Evolutionary conservation across 2,329 filamentous ascomycete genomes (phyloP), one percentile per base, ranked within the genome.

Genomic region (Arthrobotrys pseudoclavata): DNA sequence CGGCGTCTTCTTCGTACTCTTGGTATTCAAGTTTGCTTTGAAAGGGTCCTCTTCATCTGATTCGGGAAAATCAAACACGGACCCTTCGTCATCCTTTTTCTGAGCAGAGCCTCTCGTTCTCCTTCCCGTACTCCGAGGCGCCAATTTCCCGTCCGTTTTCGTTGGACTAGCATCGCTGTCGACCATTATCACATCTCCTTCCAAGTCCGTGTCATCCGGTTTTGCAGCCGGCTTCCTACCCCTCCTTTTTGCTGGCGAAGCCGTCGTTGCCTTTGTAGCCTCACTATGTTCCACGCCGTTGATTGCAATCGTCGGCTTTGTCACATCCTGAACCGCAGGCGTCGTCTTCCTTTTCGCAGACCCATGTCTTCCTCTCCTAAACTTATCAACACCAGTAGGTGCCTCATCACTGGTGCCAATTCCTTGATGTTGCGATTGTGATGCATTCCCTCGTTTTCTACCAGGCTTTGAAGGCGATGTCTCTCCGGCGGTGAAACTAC

Each of bases 181-280:
- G 9, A 18, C 55, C 57, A 62, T 78, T 4, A 80, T 78, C 47
- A 81, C 76, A 68, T 81, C 80, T 22, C 77, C 80, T 29, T 76
- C 72, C 15, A 70, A 24, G 18, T 76, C 72, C 31, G 72, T 76
- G 42, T 76, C 72, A 15, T 76, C 72, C 42, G 20, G 66, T 45
- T 63, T 69, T 40, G 55, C 34, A 24, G 20, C 55, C 4, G 52
- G 40, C 40, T 70, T 76, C 52, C 67, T 60, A 10, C 66, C 72
- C 34, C 62, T 66, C 22, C 48, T 24, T 29, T 64, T 76, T 10
- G 37, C 34, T 13, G 63, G 64, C 24, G 63, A 57, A 45, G 34
- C 47, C 6, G 55, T 40, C 31, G 24, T 47, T 13, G 18, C 26
- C 29, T 50, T 47, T 24, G 53, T 71, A 69, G 24, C 62, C 62